phyloP scores from a whole-genome alignment of 1,284 basidiomycete species.

The Veloboletus limbatus region DNA sequence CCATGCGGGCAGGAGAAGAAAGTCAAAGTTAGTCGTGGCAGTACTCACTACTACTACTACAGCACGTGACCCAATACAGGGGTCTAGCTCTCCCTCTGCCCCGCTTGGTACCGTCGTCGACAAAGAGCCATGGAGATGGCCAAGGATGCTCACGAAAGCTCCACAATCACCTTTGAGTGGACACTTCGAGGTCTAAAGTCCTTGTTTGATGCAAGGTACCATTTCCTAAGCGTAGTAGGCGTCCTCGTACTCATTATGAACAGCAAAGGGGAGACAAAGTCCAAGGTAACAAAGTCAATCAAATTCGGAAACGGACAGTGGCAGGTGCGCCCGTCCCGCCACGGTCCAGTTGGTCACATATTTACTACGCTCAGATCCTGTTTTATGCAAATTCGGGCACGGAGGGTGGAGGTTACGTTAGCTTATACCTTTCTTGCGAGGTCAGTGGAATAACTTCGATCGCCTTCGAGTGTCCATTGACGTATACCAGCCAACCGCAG shows the following conservation, averaged over 20 bases:
- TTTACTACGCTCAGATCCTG: conserved; percentile 48
- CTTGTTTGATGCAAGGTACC: conserved; percentile 67
- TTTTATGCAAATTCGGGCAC: conserved; percentile 81
- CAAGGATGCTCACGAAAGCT: conserved; percentile 46
- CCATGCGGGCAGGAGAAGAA: conserved; percentile 13
- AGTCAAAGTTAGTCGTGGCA: conserved; percentile 10
- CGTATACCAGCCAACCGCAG: conserved; percentile 59
- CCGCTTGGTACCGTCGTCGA: background rate
- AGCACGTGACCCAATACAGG: conserved; percentile 20
- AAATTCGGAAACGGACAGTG: conserved; percentile 68
- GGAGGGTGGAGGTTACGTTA: conserved; percentile 52
- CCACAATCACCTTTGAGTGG: conserved; percentile 73
- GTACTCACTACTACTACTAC: conserved; percentile 2
- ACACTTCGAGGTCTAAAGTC: conserved; percentile 62
- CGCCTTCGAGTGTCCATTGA: conserved; percentile 13
- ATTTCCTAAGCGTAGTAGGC: fast-evolving
- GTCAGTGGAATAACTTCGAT: conserved; percentile 40
- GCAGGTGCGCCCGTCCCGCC: conserved; percentile 46
- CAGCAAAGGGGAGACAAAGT: conserved; percentile 66
- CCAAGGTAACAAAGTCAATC: conserved; percentile 65
- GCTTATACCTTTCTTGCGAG: conserved; percentile 78
- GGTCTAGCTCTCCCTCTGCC: conserved; percentile 13
- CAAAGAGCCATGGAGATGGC: conserved; percentile 24
- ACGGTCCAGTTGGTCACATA: background rate
- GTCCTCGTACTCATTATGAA: background rate